Conservation (phyloP, 495 filamentous ascomycete species). For the Penicillium turbatum region DNA sequence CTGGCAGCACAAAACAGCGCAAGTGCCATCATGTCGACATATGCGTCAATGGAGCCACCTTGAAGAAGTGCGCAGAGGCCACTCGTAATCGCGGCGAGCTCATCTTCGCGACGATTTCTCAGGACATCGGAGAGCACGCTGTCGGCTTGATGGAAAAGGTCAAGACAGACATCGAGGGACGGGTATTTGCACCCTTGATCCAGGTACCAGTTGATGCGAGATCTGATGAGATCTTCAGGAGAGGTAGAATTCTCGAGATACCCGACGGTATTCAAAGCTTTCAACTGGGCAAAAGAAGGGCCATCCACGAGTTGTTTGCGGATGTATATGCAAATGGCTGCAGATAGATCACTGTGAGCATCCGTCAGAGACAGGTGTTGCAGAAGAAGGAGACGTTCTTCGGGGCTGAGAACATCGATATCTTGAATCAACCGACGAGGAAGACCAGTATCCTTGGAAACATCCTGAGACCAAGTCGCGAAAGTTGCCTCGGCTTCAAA, state of each 20-base stretch:
- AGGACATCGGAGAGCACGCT: slow-evolving; percentile 36
- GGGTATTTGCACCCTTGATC: slow-evolving; percentile 44
- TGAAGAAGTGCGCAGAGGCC: slow-evolving; percentile 35
- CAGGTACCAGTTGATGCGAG: slow-evolving; percentile 50
- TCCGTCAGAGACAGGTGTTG: slow-evolving; percentile 47
- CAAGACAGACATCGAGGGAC: slow-evolving; percentile 32
- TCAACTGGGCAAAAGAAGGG: slow-evolving; percentile 47
- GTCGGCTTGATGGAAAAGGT: slow-evolving; percentile 47
- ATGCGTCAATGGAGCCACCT: slow-evolving; percentile 40
- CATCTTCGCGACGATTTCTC: slow-evolving; percentile 35
- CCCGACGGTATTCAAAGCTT: slow-evolving; percentile 43
- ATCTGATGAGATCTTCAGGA: slow-evolving; percentile 38
- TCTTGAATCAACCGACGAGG: slow-evolving; percentile 47
- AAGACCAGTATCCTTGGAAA: slow-evolving; percentile 33
- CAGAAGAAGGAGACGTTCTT: slow-evolving; percentile 48
- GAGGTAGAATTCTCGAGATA: slow-evolving; percentile 48
- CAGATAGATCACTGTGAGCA: slow-evolving; percentile 22
- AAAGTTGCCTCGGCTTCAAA: slow-evolving; percentile 49
- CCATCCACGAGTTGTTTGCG: slow-evolving; percentile 47
- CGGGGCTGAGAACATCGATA: slow-evolving; percentile 49
- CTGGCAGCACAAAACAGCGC: slow-evolving; percentile 53
- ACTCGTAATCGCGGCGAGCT: slow-evolving; percentile 38
- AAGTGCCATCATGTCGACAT: slow-evolving; percentile 50
- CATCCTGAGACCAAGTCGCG: slow-evolving; percentile 34
- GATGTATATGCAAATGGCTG: slow-evolving; percentile 40